Base-by-base conservation (phyloP, 2,329 filamentous ascomycete species). In the Pseudogymnoascus sp. region DNA sequence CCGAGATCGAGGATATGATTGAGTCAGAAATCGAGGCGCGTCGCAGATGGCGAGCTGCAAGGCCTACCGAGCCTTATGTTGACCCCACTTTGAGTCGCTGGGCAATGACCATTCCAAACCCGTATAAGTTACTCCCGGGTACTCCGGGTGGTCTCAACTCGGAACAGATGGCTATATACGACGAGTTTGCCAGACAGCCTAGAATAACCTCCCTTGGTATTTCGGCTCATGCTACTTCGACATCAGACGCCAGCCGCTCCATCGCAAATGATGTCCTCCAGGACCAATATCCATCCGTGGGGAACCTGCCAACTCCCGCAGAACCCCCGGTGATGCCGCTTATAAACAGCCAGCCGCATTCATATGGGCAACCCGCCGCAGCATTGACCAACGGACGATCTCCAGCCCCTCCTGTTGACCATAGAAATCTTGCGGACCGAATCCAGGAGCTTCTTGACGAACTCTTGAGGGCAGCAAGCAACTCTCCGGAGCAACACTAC, bases 1-100 rank as follows among this genome's bases (percentile, higher is more conserved):
- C 90, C 1, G 94, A 99, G 73, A 97, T 99, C 62, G 93, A 99
- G 72, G 89, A 95, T 64, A 89, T 96, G 75, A 89, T 99, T 57
- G 89, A 94, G 72, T 77, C 82, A 20, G 90, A 95, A 65, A 76
- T 97, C 28, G 88, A 93, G 61, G 81, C 84, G 25, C 88, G 94
- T 58, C 85, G 90, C 57, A 84, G 86, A 41, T 91, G 96, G 73
- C 85, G 87, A 63, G 77, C 85, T 50, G 83, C 87, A 64, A 83
- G 90, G 60, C 88, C 90, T 1, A 90, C 87, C 67, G 91, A 96
- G 67, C 85, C 90, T 0, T 97, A 94, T 72, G 85, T 92, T 64
- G 90, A 95, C 68, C 83, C 85, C 2, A 83, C 83, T 18, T 84
- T 97, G 67, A 96, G 88, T 71, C 86, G 91, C 58, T 99, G 93